These are phyloP conservation scores for Sordariomycetes sp. DNA, from an alignment of 2,329 filamentous ascomycete species.

Conservation along the genomic window DNA sequence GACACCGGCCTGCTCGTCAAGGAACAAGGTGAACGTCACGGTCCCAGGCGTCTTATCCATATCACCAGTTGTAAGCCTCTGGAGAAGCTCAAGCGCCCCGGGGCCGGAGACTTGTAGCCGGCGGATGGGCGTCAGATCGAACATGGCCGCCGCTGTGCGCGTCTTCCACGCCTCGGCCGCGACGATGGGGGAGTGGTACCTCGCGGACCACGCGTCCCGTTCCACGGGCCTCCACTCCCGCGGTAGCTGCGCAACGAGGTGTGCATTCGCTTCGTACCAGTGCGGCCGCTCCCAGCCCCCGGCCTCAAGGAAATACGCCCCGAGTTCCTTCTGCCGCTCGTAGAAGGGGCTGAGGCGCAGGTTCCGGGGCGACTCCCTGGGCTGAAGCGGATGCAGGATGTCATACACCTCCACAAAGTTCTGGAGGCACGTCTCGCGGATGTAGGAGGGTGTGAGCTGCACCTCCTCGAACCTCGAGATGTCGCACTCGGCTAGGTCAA, in stretches of 20 bases:
- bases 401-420: constrained; percentile 54
- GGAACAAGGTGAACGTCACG: constrained; percentile 42
- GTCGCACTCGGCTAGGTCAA: constrained; percentile 47
- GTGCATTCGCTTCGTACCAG: constrained; percentile 45
- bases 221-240: constrained; percentile 37
- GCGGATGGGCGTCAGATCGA: constrained; percentile 47
- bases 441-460: constrained; percentile 40
- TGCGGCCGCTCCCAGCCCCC: constrained; percentile 50
- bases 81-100: constrained; percentile 38
- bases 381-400: constrained; percentile 47
- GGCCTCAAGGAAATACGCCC: constrained; percentile 43
- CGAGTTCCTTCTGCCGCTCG: constrained; percentile 36
- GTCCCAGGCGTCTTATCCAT: constrained; percentile 30
- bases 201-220: constrained; percentile 44
- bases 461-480: constrained; percentile 47
- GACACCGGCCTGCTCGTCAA: constrained; percentile 38
- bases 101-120: constrained; percentile 44
- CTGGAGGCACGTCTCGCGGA: constrained; percentile 43
- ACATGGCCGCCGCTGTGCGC: constrained; percentile 46
- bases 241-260: constrained; percentile 35
- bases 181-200: constrained; percentile 42
- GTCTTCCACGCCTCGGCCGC: constrained; percentile 54
- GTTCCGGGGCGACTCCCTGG: constrained; percentile 40
- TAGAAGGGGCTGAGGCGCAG: constrained; percentile 47
- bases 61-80: constrained; percentile 36